Evolutionary conservation across 257 asterid genomes (phyloP), one percentile per base, ranked within the genome.

Genomic region (Euphrasia confusa): DNA sequence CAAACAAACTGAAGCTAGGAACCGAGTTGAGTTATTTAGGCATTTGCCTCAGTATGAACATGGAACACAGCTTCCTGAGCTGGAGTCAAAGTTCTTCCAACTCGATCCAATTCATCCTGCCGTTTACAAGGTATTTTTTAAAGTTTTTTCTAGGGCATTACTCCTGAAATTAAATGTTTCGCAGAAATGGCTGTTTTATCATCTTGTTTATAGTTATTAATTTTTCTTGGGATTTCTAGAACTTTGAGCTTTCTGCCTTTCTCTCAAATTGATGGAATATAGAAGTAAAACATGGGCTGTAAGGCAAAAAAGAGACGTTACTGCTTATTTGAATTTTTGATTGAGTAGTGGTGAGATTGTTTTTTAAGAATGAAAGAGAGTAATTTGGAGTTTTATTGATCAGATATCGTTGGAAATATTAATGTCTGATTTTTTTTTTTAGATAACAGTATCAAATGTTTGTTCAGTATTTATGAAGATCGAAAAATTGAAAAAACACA

Each of bases 31-130:
- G 65, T 86, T 87, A 55, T 87, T 89, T 62, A 79, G 95, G 81
- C 97, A 89, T 78, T 75, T 89, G 56, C 92, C 97, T 61, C 92
- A 87, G 74, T 72, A 72, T 72, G 81, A 79, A 56, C 74, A 83
- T 70, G 96, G 95, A 67, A 82, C 93, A 3, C 77, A 72, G 48
- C 82, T 85, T 65, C 76, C 82, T 66, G 90, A 81, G 64, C 87
- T 90, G 33, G 93, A 84, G 68, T 81, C 90, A 10, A 85, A 77
- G 78, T 80, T 87, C 67, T 90, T 87, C 74, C 88, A 82, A 68
- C 83, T 85, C 21, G 86, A 82, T 72, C 61, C 84, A 17, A 85
- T 90, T 77, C 97, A 90, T 80, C 89, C 93, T 74, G 83, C 95
- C 57, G 84, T 90, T 53, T 83, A 80, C 79, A 80, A 83, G 89